These are phyloP conservation scores for Sarocladiaceae sp. DNA, from an alignment of 2,329 filamentous ascomycete genomes.

Conservation along the genomic window DNA sequence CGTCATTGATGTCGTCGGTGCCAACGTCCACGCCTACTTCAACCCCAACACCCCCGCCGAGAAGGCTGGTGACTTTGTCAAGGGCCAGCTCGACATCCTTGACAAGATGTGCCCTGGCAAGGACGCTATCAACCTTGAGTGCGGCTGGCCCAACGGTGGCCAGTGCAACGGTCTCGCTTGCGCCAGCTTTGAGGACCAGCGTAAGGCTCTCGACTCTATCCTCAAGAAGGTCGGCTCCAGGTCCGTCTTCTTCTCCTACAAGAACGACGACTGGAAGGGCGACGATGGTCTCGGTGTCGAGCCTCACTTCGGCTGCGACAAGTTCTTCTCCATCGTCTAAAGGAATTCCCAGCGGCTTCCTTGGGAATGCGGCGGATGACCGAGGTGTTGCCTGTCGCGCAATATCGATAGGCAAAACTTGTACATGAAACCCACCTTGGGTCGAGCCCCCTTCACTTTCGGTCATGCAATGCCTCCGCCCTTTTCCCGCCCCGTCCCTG, in stretches of 20 bases:
- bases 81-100: conserved; percentile 65
- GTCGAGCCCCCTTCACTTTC: no score
- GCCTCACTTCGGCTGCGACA: conserved; percentile 64
- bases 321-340: conserved; percentile 19
- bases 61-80: conserved; percentile 70
- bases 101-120: conserved; percentile 63
- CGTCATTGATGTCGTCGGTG: conserved; percentile 70
- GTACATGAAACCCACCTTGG: conserved; percentile 7
- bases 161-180: conserved; percentile 64
- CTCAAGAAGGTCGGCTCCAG: conserved; percentile 56
- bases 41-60: conserved; percentile 59
- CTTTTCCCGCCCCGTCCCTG: conserved; percentile 1
- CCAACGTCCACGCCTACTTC: conserved; percentile 95
- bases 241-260: conserved; percentile 75
- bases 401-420: not conserved
- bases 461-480: no score
- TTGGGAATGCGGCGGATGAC: not conserved
- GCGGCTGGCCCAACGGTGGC: conserved; percentile 77
- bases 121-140: conserved; percentile 77
- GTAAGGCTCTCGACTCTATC: conserved; percentile 65
- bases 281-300: conserved; percentile 65
- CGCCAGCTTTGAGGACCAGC: conserved; percentile 62
- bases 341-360: not conserved
- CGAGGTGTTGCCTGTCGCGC: conserved; percentile 3
- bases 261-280: conserved; percentile 77